Percentiles rank a stretch among this genome's conserved stretches.
Conservation (phyloP, 1,284 basidiomycete genomes). For the Pisolithus thermaeus region DNA sequence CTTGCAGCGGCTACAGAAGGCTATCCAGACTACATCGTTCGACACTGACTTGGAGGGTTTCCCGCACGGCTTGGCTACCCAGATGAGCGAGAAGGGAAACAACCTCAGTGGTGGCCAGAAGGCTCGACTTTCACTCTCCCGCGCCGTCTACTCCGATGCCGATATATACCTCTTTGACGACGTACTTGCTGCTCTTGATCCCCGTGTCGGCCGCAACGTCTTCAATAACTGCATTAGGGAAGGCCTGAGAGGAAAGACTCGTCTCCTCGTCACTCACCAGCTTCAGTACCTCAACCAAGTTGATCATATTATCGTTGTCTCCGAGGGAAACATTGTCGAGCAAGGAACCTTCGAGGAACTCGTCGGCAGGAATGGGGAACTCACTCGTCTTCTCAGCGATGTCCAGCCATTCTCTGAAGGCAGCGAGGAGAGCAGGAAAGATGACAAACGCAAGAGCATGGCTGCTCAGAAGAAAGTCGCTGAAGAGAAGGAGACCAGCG, state of each 20-base stretch:
- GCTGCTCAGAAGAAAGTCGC: conserved; percentile 6
- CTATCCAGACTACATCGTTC: conserved; percentile 23
- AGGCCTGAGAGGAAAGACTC: conserved; percentile 40
- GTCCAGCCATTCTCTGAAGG: conserved; percentile 30
- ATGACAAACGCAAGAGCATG: conserved; percentile 19
- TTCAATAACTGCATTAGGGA: conserved; percentile 56
- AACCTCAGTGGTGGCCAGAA: conserved; percentile 45
- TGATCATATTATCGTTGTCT: conserved; percentile 48
- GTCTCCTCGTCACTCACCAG: conserved; percentile 61
- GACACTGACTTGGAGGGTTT: conserved; percentile 46
- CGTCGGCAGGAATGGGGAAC: conserved; percentile 31
- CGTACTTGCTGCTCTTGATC: conserved; percentile 42
- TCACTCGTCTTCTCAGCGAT: conserved; percentile 31
- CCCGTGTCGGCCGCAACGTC: conserved; percentile 57
- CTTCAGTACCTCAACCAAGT: conserved; percentile 48
- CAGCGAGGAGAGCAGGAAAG: conserved; percentile 26
- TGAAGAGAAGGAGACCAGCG: conserved; percentile 18
- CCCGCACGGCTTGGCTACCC: conserved; percentile 58
- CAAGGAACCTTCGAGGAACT: conserved; percentile 38
- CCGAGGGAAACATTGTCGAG: conserved; percentile 37
- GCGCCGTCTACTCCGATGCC: conserved; percentile 52
- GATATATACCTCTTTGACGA: conserved; percentile 50
- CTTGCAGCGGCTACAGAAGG: conserved; percentile 21
- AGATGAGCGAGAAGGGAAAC: conserved; percentile 51
- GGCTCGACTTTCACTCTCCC: conserved; percentile 54